A percentile compares a stretch with the other conserved stretches of the same genome.
Conservation (phyloP, 805 yeast genomes). For the Kuraishia ogatae region DNA sequence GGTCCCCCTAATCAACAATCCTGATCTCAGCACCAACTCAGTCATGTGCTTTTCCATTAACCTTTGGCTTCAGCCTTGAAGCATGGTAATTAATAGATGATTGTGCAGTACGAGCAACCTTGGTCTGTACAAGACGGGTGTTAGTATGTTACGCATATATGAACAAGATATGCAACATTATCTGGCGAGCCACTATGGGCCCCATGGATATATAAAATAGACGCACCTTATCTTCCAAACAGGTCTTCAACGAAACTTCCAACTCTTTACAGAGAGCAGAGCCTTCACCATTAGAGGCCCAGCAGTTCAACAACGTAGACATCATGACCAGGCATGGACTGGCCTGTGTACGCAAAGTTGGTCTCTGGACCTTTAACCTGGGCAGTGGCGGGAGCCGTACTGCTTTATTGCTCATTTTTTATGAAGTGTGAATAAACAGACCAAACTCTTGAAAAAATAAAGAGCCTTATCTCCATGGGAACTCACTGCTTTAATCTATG, state of each 20-base stretch:
- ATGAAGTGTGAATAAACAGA: constrained; percentile 9
- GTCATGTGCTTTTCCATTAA: constrained; percentile 26
- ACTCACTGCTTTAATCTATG: too few species aligned
- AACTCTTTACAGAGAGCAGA: constrained; percentile 53
- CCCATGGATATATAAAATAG: background rate
- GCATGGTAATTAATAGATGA: constrained; percentile 50
- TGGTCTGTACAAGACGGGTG: constrained; percentile 18
- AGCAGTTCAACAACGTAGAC: constrained; percentile 83
- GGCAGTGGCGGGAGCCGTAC: constrained; percentile 58
- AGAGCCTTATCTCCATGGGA: too few species aligned
- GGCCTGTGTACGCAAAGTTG: constrained; percentile 46
- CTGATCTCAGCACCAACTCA: background rate
- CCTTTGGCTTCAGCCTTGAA: constrained; percentile 44
- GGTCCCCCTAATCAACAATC: too few species aligned
- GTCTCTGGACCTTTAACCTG: constrained; percentile 59
- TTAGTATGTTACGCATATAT: background rate
- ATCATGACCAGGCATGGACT: constrained; percentile 73
- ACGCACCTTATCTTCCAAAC: constrained; percentile 44
- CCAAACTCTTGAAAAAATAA: too few species aligned
- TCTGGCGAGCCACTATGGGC: background rate
- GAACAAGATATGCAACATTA: too few species aligned
- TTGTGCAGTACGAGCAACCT: constrained; percentile 24
- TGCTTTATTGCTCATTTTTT: constrained; percentile 1
- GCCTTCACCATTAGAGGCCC: constrained; percentile 95
- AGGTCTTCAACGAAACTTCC: constrained; percentile 62